Conservation (phyloP, 164 flowering plant genomes). For the Aristolochia californica region DNA sequence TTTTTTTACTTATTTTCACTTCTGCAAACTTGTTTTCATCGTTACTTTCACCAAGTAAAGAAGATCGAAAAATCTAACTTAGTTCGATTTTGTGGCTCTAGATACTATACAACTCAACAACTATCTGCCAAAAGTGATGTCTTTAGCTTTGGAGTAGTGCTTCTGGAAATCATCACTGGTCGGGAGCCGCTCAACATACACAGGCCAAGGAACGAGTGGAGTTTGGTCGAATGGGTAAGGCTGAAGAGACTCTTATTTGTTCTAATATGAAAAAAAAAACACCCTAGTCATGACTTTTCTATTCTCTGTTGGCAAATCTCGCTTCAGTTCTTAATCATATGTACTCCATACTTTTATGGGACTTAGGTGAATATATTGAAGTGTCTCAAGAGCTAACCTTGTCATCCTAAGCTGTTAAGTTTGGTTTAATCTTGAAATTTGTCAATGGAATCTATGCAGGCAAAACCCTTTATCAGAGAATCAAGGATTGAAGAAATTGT, state of each 20-base stretch:
- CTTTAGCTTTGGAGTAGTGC: constrained; percentile 79
- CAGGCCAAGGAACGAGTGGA: constrained; percentile 72
- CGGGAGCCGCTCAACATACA: constrained; percentile 73
- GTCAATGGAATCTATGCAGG: constrained; percentile 27
- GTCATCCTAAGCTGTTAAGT: too few species aligned
- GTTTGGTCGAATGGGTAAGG: constrained; percentile 82
- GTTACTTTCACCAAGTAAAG: background rate
- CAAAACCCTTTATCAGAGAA: constrained; percentile 48
- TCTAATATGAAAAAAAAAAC: background rate
- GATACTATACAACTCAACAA: constrained; percentile 74
- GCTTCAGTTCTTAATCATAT: background rate
- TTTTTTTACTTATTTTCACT: constrained; percentile 2
- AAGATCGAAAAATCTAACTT: background rate
- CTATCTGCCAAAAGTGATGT: constrained; percentile 77
- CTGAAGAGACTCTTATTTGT: background rate
- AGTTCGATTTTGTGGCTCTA: constrained; percentile 9
- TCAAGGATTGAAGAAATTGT: constrained; percentile 61
- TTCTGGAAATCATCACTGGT: constrained; percentile 68
- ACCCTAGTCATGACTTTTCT: background rate
- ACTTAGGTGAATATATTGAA: too few species aligned
- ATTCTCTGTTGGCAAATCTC: background rate
- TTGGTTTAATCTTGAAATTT: background rate
- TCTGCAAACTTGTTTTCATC: background rate
- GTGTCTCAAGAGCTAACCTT: too few species aligned
- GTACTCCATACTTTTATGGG: too few species aligned